These are phyloP conservation scores for Hypoxylon sp. DNA, from an alignment of 2,329 filamentous ascomycete genomes.

Conservation along the genomic window DNA sequence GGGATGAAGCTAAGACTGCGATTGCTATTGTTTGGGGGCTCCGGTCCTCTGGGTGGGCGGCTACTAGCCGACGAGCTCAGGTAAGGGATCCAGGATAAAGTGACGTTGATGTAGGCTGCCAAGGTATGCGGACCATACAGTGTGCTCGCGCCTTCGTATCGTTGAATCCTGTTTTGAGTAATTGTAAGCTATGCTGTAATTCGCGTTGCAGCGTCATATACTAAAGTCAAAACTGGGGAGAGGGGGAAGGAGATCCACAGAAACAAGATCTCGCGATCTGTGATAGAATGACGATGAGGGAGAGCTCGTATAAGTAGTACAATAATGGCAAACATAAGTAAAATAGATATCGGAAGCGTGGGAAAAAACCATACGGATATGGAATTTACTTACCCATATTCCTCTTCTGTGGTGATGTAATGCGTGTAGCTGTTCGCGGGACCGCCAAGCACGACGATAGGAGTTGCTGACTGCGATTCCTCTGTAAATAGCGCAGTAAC, in stretches of 20 bases:
- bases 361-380: background rate
- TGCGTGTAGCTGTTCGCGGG: slow-evolving; percentile 93
- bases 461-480: slow-evolving; percentile 60
- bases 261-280: slow-evolving; percentile 6
- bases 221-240: slow-evolving; percentile 17
- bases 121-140: slow-evolving; percentile 88
- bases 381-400: slow-evolving; percentile 70
- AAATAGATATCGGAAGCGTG: slow-evolving; percentile 1
- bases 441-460: slow-evolving; percentile 86
- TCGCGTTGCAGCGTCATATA: slow-evolving; percentile 29
- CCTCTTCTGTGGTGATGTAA: slow-evolving; percentile 84
- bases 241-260: slow-evolving; percentile 5
- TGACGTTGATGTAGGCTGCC: slow-evolving; percentile 88
- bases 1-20: slow-evolving; percentile 83
- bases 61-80: slow-evolving; percentile 65
- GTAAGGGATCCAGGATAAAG: slow-evolving; percentile 77
- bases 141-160: slow-evolving; percentile 92
- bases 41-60: slow-evolving; percentile 63
- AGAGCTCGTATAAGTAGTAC: background rate
- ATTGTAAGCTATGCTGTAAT: slow-evolving; percentile 13
- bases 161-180: slow-evolving; percentile 71
- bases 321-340: background rate
- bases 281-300: slow-evolving; percentile 24
- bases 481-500: slow-evolving; percentile 63
- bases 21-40: slow-evolving; percentile 84